Percentiles rank a stretch among this genome's conserved stretches.
Conservation (phyloP, 1,284 basidiomycete species). For the Singerocomus inundabilis region DNA sequence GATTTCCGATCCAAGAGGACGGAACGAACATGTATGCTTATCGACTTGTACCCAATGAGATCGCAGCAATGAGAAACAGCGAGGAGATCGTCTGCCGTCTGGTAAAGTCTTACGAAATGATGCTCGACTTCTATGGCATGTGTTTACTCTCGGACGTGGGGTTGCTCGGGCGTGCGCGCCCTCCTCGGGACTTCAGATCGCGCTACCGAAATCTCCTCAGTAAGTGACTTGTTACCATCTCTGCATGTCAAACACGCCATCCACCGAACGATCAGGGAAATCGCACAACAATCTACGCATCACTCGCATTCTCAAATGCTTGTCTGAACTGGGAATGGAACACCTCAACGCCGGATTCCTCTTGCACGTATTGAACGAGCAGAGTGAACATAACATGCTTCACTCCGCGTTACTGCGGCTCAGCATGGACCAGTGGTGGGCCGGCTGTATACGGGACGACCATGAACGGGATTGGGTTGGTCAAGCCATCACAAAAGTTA, state of each 20-base stretch:
- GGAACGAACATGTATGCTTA: conserved; percentile 70
- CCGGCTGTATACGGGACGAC: conserved; percentile 64
- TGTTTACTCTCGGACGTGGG: conserved; percentile 55
- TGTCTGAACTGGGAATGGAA: conserved; percentile 68
- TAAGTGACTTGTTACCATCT: conserved; percentile 39
- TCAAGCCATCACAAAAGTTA: conserved; percentile 46
- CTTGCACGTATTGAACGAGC: conserved; percentile 66
- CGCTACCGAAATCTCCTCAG: conserved; percentile 65
- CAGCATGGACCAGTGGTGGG: conserved; percentile 80
- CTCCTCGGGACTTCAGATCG: conserved; percentile 40
- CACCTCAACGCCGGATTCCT: conserved; percentile 64
- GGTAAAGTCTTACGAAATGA: conserved; percentile 60
- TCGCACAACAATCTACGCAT: conserved; percentile 77
- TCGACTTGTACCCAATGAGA: conserved; percentile 65
- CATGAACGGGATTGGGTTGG: conserved; percentile 57
- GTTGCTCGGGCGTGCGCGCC: conserved; percentile 43
- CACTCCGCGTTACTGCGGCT: conserved; percentile 46
- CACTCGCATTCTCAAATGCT: conserved; percentile 73
- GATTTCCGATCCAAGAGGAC: conserved; percentile 66
- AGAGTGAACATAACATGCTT: conserved; percentile 57
- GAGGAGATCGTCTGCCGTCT: conserved; percentile 50
- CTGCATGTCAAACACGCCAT: not conserved
- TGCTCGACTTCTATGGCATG: conserved; percentile 79
- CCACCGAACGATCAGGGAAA: conserved; percentile 40
- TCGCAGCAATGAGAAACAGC: conserved; percentile 56